Conservation (phyloP, 345 rosid species). For the Schrenkiella parvula region DNA sequence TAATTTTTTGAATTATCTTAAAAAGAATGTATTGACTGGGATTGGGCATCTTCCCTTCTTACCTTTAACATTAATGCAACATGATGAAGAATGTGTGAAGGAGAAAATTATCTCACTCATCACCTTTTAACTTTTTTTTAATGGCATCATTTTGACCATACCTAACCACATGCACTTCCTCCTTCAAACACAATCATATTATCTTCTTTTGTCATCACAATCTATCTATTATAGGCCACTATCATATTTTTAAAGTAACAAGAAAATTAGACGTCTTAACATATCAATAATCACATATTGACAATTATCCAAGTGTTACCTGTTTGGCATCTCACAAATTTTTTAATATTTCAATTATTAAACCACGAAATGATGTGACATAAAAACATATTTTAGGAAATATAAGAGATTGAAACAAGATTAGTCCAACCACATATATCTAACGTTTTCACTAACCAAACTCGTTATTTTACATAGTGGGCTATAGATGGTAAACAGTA, state of each 20-base stretch:
- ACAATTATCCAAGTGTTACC: neutral
- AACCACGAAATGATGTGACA: neutral
- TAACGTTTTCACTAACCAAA: neutral
- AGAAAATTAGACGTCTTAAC: neutral
- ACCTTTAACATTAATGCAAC: neutral
- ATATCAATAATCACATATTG: neutral
- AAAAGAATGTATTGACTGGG: neutral
- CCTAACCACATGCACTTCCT: slow-evolving; percentile 22
- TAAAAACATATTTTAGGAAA: neutral
- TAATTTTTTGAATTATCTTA: neutral
- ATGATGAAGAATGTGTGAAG: neutral
- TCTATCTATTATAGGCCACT: neutral
- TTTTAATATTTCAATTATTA: neutral
- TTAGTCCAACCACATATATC: neutral
- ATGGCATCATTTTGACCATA: neutral
- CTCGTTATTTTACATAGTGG: no score
- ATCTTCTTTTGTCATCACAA: neutral
- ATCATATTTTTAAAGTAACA: neutral
- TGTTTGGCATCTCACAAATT: neutral
- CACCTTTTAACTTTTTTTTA: neutral
- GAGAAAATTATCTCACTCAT: neutral
- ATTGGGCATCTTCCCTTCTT: neutral
- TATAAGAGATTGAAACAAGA: neutral
- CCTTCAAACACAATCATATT: slow-evolving; percentile 6
- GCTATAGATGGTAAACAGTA: neutral